Conservation (phyloP, 2,329 filamentous ascomycete species). For the Raffaelea albimanens region DNA sequence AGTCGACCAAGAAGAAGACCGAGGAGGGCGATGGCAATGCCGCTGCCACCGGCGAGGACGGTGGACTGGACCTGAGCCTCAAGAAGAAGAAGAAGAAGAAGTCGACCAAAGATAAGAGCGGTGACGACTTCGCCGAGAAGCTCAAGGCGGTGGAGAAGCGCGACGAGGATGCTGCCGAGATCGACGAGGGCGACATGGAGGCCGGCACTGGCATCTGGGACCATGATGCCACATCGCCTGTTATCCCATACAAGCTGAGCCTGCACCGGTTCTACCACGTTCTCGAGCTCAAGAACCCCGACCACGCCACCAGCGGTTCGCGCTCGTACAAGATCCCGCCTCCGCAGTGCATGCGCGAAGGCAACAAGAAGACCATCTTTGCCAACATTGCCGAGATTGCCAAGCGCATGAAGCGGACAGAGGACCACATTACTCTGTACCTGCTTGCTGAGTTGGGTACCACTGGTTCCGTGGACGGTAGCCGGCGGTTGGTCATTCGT, state of each 20-base stretch:
- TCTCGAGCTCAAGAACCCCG: constrained; percentile 91
- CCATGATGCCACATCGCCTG: constrained; percentile 64
- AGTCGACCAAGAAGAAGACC: constrained; percentile 36
- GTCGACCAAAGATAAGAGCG: constrained; percentile 28
- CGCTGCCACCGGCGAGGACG: constrained; percentile 41
- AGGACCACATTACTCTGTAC: constrained; percentile 96
- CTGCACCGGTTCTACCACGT: constrained; percentile 90
- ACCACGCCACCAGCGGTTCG: constrained; percentile 77
- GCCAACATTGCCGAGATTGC: constrained; percentile 98
- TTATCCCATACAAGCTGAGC: constrained; percentile 77
- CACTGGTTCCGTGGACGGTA: constrained; percentile 88
- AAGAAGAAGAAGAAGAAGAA: constrained; percentile 82
- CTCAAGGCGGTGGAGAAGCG: constrained; percentile 54
- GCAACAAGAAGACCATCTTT: constrained; percentile 99
- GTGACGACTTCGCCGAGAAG: constrained; percentile 49
- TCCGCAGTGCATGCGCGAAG: constrained; percentile 97
- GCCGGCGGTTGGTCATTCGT: constrained; percentile 80
- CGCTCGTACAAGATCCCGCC: constrained; percentile 99
- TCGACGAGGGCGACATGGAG: constrained; percentile 64
- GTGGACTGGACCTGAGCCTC: constrained; percentile 44
- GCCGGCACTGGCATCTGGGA: constrained; percentile 84
- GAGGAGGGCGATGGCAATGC: constrained; percentile 45
- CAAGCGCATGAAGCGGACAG: constrained; percentile 98
- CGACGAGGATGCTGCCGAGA: constrained; percentile 45
- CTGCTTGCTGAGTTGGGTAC: constrained; percentile 97